Conservation (phyloP, 2,329 filamentous ascomycete species). For the Reticulascus tulasneorum region DNA sequence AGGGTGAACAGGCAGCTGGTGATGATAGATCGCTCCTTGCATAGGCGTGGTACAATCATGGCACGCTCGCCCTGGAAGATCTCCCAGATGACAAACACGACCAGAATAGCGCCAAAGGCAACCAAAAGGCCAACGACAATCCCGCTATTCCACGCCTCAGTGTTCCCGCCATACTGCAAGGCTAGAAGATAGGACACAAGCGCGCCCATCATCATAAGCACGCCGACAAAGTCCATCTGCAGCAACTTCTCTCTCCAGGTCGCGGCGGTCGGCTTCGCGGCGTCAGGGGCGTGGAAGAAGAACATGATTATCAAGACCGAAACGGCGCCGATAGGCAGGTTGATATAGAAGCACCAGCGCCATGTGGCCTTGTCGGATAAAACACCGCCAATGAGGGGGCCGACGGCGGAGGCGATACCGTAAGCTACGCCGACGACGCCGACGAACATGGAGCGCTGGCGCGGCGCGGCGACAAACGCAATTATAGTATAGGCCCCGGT, state of each 20-base stretch:
- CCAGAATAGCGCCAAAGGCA: constrained; percentile 18
- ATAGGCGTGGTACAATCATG: constrained; percentile 38
- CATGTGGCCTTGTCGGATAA: constrained; percentile 24
- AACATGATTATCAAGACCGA: constrained; percentile 20
- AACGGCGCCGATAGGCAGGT: constrained; percentile 23
- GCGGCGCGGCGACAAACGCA: constrained; percentile 22
- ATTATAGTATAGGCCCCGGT: constrained; percentile 30
- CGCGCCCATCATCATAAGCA: constrained; percentile 37
- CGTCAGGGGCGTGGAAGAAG: constrained; percentile 10
- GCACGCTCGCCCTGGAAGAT: constrained; percentile 36
- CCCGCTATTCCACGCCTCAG: constrained; percentile 36
- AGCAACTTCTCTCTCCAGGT: constrained; percentile 19
- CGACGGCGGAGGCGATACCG: constrained; percentile 26
- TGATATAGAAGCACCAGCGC: constrained; percentile 15
- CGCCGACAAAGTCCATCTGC: constrained; percentile 33
- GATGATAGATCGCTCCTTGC: constrained; percentile 36
- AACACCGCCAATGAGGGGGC: constrained; percentile 28
- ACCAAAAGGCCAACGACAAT: constrained; percentile 36
- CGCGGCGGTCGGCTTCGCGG: constrained; percentile 16
- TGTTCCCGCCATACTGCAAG: constrained; percentile 41
- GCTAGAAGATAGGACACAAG: constrained; percentile 43
- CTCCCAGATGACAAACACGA: constrained; percentile 37
- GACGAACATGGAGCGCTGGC: constrained; percentile 23
- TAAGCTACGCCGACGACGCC: constrained; percentile 26
- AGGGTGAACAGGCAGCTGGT: constrained; percentile 33